Evolutionary conservation across 2,329 filamentous ascomycete genomes (phyloP), one percentile per base, ranked within the genome.

Genomic region (Diplodia seriata): DNA sequence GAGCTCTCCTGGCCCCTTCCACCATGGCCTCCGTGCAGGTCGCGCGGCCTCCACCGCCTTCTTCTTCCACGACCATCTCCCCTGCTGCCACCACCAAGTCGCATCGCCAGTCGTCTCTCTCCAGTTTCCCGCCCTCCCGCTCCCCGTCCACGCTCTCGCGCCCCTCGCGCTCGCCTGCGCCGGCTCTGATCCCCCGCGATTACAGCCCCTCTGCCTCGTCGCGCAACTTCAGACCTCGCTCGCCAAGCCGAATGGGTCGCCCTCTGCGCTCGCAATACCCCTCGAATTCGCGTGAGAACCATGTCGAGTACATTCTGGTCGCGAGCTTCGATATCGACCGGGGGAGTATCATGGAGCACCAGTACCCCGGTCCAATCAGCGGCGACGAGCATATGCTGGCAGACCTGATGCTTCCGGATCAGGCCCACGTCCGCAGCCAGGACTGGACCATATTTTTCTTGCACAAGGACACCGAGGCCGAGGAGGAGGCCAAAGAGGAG

Each of bases 401-500:
- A 7, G 95, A 99, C 83, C 87, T 99, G 75, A 99, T 99, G 95
- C 83, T 99, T 77, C 95, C 95, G 0, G 95, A 99, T 79, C 94
- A 98, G 80, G 93, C 94, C 26, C 95, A 99, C 81, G 89, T 95
- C 70, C 88, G 95, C 49, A 94, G 91, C 75, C 94, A 98, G 80
- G 95, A 99, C 78, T 99, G 95, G 95, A 99, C 95, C 51, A 97
- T 98, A 67, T 99, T 99, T 83, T 99, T 99, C 77, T 79, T 99
- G 68, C 95, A 99, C 82, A 98, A 98, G 78, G 95, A 99, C 78
- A 92, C 90, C 3, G 94, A 89, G 69, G 89, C 90, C 69, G 91
- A 94, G 68, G 94, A 97, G 69, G 90, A 92, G 73, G 84, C 84
- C 69, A 83, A 82, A 66, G 84, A 84, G 49, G 89, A 86, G 82